Evolutionary conservation across 2,329 filamentous ascomycete genomes (phyloP).

Genomic region (Chrysoporthe puriensis): DNA sequence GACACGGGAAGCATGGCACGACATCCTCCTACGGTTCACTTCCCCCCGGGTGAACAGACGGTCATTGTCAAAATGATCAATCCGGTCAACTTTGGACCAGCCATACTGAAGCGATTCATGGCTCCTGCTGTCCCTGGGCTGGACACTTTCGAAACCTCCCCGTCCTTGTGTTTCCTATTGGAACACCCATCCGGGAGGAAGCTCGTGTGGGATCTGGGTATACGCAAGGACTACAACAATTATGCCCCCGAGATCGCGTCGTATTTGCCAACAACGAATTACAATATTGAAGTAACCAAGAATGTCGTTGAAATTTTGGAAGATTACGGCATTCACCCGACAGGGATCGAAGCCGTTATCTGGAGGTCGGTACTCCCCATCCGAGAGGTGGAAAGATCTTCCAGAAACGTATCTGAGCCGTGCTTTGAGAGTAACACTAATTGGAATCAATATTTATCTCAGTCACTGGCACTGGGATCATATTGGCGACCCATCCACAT

Average conservation of each 20-base stretch:
- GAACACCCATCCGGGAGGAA: constrained; percentile 37
- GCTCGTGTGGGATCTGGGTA: constrained; percentile 38
- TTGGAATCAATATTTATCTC: constrained; percentile 29
- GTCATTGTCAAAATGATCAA: constrained; percentile 41
- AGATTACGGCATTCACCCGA: background rate
- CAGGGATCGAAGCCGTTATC: constrained; percentile 14
- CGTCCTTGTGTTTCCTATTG: constrained; percentile 26
- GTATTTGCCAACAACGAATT: constrained; percentile 36
- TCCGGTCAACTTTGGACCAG: constrained; percentile 44
- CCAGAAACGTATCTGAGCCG: background rate
- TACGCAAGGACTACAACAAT: constrained; percentile 37
- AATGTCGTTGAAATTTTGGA: constrained; percentile 34
- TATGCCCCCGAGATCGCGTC: constrained; percentile 34
- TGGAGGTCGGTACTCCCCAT: constrained; percentile 13
- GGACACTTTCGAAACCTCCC: constrained; percentile 38
- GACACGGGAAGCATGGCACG: background rate
- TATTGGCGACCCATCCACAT: constrained; percentile 47
- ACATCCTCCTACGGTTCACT: background rate
- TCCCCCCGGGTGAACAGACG: constrained; percentile 31
- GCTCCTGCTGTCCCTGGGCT: constrained; percentile 41
- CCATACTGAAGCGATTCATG: constrained; percentile 44
- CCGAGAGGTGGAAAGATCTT: background rate
- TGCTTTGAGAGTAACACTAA: background rate
- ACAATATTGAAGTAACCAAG: constrained; percentile 34
- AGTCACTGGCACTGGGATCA: constrained; percentile 50